Base-by-base conservation (phyloP, 2,329 filamentous ascomycete genomes). In the Hyphodiscus sp. region DNA sequence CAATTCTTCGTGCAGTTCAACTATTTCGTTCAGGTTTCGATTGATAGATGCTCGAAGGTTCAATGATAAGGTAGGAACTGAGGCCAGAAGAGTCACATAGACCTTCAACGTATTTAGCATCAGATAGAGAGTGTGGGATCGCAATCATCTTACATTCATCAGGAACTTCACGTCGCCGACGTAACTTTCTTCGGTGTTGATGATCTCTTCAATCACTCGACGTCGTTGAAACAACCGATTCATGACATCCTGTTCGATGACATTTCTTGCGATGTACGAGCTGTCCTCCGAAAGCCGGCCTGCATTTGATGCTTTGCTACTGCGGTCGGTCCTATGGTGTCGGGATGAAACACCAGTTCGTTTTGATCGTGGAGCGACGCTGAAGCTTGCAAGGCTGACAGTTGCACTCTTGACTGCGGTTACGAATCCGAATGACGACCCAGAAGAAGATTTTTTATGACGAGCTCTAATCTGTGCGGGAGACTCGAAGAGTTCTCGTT, bases 111-210 rank as follows among this genome's bases (percentile, higher is more conserved):
- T 38, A 63, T 74, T 26, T 74, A 50, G 74, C 16, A 18, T 45
- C 19, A 3, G 18, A 45, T 45, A 18, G n/a, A 16, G 33, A 13
- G 19, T 13, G 42, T 72, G 71, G 65, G 81, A 87, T 30, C 47
- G 64, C 73, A 72, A 50, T 71, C 71, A 72, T 65, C 82, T 67
- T 73, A 92, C 91, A 71, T 95, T 91, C 67, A 87, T 86, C 55
- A 97, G 75, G 60, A 94, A 90, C 63, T 89, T 89, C 54, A 97
- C 71, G 64, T 96, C 92, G 16, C 85, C 82, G 62, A 97, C 85
- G 67, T 97, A 97, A 64, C 86, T 83, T 67, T 94, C 87, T 69
- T 97, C 94, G 0, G 91, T 95, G 53, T 74, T 80, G 56, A 96
- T 82, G 49, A 97, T 74, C 71, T 97, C 94, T 66, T 94, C 88